These are phyloP conservation scores for Heracleum sosnowskyi DNA, from an alignment of 129 eudicot species.

Conservation along the genomic window DNA sequence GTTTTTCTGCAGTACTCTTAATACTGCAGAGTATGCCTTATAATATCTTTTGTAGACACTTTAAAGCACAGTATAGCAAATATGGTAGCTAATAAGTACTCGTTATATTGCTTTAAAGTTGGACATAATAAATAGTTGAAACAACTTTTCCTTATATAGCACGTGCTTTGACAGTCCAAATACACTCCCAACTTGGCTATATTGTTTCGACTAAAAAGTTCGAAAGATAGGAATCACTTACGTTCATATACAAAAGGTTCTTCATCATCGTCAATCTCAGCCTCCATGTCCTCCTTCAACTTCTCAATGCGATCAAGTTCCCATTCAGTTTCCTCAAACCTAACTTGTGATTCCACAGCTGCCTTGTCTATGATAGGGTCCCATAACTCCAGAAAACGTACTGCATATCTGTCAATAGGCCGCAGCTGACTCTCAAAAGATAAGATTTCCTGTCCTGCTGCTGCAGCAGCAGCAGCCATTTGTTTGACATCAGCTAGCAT, in stretches of 20 bases:
- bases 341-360: conserved; percentile 42
- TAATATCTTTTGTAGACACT: not conserved
- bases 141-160: not conserved
- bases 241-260: conserved; percentile 94
- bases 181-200: not conserved
- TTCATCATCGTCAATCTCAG: conserved; percentile 92
- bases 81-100: not conserved
- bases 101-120: not conserved
- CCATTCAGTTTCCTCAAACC: conserved; percentile 85
- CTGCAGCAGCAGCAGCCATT: conserved; percentile 94
- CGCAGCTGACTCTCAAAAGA: conserved; percentile 90
- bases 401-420: conserved; percentile 91
- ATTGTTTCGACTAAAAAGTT: not conserved
- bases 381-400: conserved; percentile 87
- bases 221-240: conserved; percentile 25
- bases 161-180: not conserved
- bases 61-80: not conserved
- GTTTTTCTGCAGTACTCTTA: not conserved
- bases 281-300: conserved; percentile 98
- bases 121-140: not conserved
- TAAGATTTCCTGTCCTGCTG: conserved; percentile 63
- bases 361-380: conserved; percentile 77
- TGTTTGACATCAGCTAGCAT: conserved; percentile 94
- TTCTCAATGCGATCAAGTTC: conserved; percentile 95
- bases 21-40: not conserved